Evolutionary conservation across 2,329 filamentous ascomycete genomes (phyloP).

Genomic region (Ophiocordyceps polyrhachis-furcata): DNA sequence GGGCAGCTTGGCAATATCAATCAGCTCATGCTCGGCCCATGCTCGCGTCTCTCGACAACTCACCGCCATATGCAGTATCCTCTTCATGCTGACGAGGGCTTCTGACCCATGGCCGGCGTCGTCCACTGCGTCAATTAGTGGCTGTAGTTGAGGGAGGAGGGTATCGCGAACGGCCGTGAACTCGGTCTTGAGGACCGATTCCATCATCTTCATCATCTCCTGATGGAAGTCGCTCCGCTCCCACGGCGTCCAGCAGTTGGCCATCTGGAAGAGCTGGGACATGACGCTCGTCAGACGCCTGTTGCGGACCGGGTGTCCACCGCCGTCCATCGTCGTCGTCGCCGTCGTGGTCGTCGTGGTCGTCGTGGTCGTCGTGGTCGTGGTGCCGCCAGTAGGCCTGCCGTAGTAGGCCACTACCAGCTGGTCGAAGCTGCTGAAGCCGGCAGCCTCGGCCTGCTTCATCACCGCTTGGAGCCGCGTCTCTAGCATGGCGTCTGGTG

Average conservation of each 20-base stretch:
- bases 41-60: too few species aligned
- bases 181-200: conserved; percentile 7
- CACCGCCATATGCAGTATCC: conserved; percentile 8
- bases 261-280: conserved; percentile 5
- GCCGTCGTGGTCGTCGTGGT: too few species aligned
- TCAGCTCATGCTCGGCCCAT: too few species aligned
- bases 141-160: conserved; percentile 4
- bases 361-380: conserved; percentile 6
- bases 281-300: conserved; percentile 9
- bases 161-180: background rate
- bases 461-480: conserved; percentile 8
- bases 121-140: conserved; percentile 5
- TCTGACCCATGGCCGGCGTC: conserved; percentile 2
- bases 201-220: conserved; percentile 9
- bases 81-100: conserved; percentile 5
- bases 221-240: conserved; percentile 10
- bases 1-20: conserved; percentile 9
- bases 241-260: conserved; percentile 8
- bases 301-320: conserved; percentile 9
- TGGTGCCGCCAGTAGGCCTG: conserved; percentile 3
- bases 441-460: conserved; percentile 6
- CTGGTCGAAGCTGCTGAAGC: conserved; percentile 10
- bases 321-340: too few species aligned
- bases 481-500: conserved; percentile 1
- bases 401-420: conserved; percentile 10